phyloP scores from a whole-genome alignment of 305 asterid genomes.

The Fraxinus baroniana region DNA sequence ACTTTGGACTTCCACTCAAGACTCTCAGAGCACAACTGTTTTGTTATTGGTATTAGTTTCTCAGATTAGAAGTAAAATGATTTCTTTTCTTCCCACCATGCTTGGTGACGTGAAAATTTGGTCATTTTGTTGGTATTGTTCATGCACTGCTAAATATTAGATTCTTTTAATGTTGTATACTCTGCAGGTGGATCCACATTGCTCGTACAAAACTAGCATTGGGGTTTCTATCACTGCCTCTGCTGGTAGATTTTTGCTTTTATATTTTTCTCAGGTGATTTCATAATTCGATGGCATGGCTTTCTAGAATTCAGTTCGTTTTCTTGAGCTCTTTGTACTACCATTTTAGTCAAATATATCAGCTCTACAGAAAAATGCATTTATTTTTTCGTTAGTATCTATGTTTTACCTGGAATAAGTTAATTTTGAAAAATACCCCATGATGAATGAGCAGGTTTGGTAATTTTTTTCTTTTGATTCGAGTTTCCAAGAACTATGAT shows the following conservation, averaged over 20 bases:
- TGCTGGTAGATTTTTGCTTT: constrained; percentile 84
- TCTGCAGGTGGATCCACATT: constrained; percentile 95
- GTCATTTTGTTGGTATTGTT: constrained; percentile 10
- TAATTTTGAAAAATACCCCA: neutral
- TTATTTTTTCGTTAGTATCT: neutral
- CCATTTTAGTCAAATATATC: constrained; percentile 4
- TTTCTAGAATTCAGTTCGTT: neutral
- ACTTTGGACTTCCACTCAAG: constrained; percentile 60
- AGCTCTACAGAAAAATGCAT: neutral
- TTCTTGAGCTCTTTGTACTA: neutral
- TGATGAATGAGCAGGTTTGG: neutral
- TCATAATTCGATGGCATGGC: neutral
- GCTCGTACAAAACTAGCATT: constrained; percentile 77
- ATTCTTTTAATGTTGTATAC: constrained; percentile 23
- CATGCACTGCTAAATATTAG: neutral
- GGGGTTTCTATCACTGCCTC: constrained; percentile 63
- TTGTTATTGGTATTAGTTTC: constrained; percentile 63
- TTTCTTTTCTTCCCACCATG: neutral
- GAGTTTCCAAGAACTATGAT: neutral
- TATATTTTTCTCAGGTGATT: constrained; percentile 80
- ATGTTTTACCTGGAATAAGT: neutral
- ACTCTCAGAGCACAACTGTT: constrained; percentile 71
- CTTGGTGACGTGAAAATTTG: constrained; percentile 18
- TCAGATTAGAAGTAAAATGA: constrained; percentile 13
- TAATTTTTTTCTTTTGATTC: neutral